Conservation (phyloP, 345 rosid species). For the Eucalyptus tenuipes region DNA sequence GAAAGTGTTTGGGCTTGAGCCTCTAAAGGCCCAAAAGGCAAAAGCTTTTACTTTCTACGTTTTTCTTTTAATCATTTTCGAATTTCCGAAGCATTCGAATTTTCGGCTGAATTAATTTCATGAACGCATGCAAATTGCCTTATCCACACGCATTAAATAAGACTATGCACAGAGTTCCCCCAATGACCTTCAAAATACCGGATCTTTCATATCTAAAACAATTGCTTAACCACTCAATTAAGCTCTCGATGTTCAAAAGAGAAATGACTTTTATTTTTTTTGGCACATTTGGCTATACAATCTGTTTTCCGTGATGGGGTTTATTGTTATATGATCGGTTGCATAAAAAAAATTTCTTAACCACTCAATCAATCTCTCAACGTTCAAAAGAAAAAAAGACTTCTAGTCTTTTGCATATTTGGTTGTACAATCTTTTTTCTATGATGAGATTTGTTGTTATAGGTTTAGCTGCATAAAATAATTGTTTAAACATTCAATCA, state of each 20-base stretch:
- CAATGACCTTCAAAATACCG: background rate
- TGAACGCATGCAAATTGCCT: background rate
- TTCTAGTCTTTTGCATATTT: background rate
- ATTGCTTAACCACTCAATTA: background rate
- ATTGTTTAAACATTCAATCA: background rate
- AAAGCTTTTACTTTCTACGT: background rate
- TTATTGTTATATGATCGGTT: background rate
- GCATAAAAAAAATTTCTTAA: background rate
- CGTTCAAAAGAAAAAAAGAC: background rate
- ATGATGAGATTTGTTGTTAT: background rate
- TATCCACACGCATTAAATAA: background rate
- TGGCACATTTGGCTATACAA: background rate
- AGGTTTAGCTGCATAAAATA: background rate
- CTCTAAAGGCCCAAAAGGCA: background rate
- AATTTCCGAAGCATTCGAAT: background rate
- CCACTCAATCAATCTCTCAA: background rate
- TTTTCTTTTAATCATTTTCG: background rate
- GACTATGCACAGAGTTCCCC: background rate
- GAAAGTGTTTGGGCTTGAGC: background rate
- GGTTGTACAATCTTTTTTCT: background rate
- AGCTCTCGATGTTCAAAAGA: background rate
- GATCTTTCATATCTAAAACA: background rate
- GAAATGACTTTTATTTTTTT: background rate
- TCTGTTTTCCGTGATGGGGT: background rate
- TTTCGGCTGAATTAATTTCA: background rate